Percentiles rank a stretch among this genome's conserved stretches.
phyloP scores from a whole-genome alignment of 1,139 yeast species.

The Candida sojae region DNA sequence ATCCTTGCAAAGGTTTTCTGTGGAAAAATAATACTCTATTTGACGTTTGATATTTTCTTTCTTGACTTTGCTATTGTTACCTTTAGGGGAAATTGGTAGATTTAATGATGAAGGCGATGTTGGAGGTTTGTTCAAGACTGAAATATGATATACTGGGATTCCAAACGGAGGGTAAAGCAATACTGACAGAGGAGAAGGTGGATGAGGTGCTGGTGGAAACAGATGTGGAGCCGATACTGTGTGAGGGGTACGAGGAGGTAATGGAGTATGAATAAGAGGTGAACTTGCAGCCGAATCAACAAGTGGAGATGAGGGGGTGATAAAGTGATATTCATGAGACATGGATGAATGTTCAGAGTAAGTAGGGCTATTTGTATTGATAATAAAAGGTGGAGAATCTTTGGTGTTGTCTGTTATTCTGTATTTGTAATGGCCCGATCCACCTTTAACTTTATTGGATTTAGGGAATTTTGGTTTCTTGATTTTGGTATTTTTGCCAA shows the following conservation, averaged over 20 bases:
- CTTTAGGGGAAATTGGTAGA: background rate
- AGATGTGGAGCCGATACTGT: background rate
- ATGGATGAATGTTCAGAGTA: background rate
- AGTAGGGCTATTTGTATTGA: background rate
- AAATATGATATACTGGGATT: constrained; percentile 3
- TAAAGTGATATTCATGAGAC: background rate
- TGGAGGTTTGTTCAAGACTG: background rate
- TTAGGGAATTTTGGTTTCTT: constrained; percentile 16
- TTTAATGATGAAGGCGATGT: background rate
- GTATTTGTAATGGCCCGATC: constrained; percentile 8
- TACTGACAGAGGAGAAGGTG: constrained; percentile 1
- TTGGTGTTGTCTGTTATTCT: constrained; percentile 4
- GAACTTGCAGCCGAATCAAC: background rate
- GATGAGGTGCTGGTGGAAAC: background rate
- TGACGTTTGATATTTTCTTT: constrained; percentile 18
- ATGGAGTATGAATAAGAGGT: constrained; percentile 2
- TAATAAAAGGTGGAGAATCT: background rate
- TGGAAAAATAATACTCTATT: constrained; percentile 26
- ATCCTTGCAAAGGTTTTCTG: constrained; percentile 27
- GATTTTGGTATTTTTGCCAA: constrained; percentile 16
- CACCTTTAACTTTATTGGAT: constrained; percentile 10
- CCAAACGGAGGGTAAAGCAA: constrained; percentile 7
- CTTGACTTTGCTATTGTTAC: constrained; percentile 1
- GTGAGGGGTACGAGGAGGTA: background rate
- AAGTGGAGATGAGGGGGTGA: background rate